phyloP scores from a whole-genome alignment of 1,284 basidiomycete species.

The Ustilago loliicola region DNA sequence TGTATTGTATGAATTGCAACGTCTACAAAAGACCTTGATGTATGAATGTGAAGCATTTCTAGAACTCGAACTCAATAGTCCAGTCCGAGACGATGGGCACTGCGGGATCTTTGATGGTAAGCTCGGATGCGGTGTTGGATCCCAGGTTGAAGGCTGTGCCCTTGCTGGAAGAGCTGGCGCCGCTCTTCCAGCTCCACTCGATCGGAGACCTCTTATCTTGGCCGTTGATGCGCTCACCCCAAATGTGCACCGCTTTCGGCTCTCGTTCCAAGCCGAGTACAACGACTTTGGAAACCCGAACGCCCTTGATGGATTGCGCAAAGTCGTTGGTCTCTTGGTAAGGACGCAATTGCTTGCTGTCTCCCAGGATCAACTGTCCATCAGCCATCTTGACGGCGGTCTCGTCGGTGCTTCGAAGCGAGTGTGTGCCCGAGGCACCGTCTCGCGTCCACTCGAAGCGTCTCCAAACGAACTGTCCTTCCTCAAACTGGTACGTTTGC shows the following conservation, averaged over 20 bases:
- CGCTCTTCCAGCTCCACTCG: conserved; percentile 55
- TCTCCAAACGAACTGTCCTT: conserved; percentile 81
- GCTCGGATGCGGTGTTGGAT: conserved; percentile 47
- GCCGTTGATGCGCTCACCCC: conserved; percentile 30
- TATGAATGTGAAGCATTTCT: neutral
- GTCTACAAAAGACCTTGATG: neutral
- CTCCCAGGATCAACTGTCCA: conserved; percentile 30
- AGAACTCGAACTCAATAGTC: conserved; percentile 54
- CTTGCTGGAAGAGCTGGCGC: conserved; percentile 36
- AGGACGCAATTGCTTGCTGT: conserved; percentile 43
- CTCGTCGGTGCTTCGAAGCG: conserved; percentile 47
- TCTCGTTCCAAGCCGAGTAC: conserved; percentile 60
- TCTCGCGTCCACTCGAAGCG: conserved; percentile 52
- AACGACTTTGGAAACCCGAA: conserved; percentile 66
- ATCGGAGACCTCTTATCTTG: conserved; percentile 12
- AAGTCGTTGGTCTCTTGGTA: conserved; percentile 53
- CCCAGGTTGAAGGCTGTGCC: conserved; percentile 23
- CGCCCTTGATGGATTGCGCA: conserved; percentile 52
- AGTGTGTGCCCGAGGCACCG: conserved; percentile 21
- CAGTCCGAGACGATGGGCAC: conserved; percentile 58
- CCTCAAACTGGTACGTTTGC: conserved; percentile 81
- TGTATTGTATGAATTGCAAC: neutral
- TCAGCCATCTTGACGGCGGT: conserved; percentile 26
- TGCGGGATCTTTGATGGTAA: conserved; percentile 65
- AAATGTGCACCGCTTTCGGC: conserved; percentile 40